Base-by-base conservation (phyloP, 164 flowering plant species). In the Magnolia kwangsiensis region DNA sequence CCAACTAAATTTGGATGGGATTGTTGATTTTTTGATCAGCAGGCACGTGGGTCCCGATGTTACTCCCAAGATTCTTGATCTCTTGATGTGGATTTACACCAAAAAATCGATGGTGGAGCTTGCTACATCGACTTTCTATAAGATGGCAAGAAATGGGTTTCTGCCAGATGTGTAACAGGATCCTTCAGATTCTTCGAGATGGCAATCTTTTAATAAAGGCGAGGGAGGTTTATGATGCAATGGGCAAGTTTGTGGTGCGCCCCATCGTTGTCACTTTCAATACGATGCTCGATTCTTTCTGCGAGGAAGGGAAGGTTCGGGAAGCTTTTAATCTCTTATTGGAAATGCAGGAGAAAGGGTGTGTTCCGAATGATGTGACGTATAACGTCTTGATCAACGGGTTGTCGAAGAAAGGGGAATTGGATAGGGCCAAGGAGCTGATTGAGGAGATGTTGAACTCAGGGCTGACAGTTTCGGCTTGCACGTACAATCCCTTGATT, bases 131-230 rank as follows among this genome's bases (percentile, higher is more conserved):
- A 65, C 85, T 75, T 91, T 91, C 59, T 66, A 89, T 76, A 89
- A 83, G 80, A 90, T 92, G 95, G 51, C 85, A 37, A 69, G 68
- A 59, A 89, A 80, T 66, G 90, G 86, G 79, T 77, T 87, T 73
- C 78, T 78, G 71, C 93, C 95, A 0, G 84, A 90, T 81, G 90
- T 92, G 95, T 82, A 91, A 91, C 81, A 90, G 89, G 72, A 77
- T 92, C 67, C 87, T 92, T 31, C 82, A 83, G 79, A 31, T 86
- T 20, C 87, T 91, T 63, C 82, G 90, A 70, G 86, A 91, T 81
- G 78, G 76, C 11, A 31, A 77, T 55, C 81, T 87, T 9, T 71
- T 75, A 50, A 51, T 0, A 6, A 80, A 79, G 81, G 92, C 84
- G 0, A 82, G 75, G 72, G 87, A 91, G 51, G 82, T 91, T 29